phyloP scores from a whole-genome alignment of 257 asterid species.

The Solanum piurae region DNA sequence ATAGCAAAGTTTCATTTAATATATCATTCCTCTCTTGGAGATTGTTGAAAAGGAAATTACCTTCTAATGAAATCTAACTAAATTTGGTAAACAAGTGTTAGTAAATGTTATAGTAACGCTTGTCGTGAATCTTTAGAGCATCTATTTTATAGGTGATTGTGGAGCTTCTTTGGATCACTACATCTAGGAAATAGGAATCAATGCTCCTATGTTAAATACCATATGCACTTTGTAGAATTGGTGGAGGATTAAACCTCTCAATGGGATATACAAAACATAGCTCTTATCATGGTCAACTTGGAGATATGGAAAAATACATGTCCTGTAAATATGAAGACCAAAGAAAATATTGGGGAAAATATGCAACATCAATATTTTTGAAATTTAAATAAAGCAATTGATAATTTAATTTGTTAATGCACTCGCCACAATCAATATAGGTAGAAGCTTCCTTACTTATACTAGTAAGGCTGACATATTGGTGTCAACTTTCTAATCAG shows the following conservation, averaged over 20 bases:
- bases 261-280: background rate
- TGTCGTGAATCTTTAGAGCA: background rate
- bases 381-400: background rate
- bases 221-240: background rate
- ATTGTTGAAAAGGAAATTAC: background rate
- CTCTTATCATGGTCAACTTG: background rate
- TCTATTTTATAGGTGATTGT: background rate
- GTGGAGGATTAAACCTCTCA: background rate
- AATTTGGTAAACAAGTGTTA: background rate
- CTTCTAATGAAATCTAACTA: background rate
- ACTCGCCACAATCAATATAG: background rate
- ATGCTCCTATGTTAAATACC: background rate
- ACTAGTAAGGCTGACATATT: background rate
- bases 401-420: background rate
- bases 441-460: background rate
- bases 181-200: background rate
- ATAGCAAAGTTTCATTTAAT: background rate
- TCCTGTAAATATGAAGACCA: background rate
- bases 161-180: background rate
- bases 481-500: no score
- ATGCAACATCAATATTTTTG: background rate
- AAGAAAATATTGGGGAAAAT: background rate
- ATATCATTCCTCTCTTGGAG: background rate
- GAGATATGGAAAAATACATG: background rate
- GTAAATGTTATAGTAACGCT: background rate